Percentiles rank a stretch among this genome's conserved stretches.
Conservation (phyloP, 495 filamentous ascomycete genomes). For the Aspergillus bridgeri region DNA sequence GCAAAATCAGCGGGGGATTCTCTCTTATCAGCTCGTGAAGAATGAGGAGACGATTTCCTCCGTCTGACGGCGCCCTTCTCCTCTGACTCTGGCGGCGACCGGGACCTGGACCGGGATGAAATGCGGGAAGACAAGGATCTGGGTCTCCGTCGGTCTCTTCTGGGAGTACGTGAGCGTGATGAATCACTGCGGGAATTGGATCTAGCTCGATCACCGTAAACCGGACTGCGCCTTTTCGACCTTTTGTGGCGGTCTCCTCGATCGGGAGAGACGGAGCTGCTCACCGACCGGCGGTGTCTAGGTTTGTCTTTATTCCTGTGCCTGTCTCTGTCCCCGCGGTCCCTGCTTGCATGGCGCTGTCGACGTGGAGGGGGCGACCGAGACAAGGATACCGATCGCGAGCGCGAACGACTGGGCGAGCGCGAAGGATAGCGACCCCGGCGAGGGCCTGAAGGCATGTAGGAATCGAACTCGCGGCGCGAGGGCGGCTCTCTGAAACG, state of each 20-base stretch:
- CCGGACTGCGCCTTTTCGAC: conserved; percentile 37
- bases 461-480: conserved; percentile 54
- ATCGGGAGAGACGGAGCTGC: conserved; percentile 38
- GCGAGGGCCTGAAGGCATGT: conserved; percentile 46
- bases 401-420: conserved; percentile 33
- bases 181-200: conserved; percentile 47
- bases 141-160: conserved; percentile 47
- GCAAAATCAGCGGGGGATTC: conserved; percentile 47
- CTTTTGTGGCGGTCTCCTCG: conserved; percentile 31
- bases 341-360: conserved; percentile 25
- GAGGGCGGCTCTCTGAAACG: conserved; percentile 50
- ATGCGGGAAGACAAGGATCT: conserved; percentile 47
- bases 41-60: conserved; percentile 41
- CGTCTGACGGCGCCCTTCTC: conserved; percentile 26
- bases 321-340: conserved; percentile 15
- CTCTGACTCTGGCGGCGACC: conserved; percentile 33
- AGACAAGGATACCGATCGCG: conserved; percentile 37
- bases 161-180: conserved; percentile 62
- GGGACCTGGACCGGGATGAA: conserved; percentile 43
- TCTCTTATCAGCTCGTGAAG: conserved; percentile 37
- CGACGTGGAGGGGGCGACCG: conserved; percentile 38
- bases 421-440: conserved; percentile 36
- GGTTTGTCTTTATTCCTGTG: background rate
- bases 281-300: conserved; percentile 34
- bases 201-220: conserved; percentile 52